Percentiles rank a stretch among this genome's conserved stretches.
Evolutionary conservation across 805 yeast species (phyloP).

Genomic region (Yarrowia deformans): DNA sequence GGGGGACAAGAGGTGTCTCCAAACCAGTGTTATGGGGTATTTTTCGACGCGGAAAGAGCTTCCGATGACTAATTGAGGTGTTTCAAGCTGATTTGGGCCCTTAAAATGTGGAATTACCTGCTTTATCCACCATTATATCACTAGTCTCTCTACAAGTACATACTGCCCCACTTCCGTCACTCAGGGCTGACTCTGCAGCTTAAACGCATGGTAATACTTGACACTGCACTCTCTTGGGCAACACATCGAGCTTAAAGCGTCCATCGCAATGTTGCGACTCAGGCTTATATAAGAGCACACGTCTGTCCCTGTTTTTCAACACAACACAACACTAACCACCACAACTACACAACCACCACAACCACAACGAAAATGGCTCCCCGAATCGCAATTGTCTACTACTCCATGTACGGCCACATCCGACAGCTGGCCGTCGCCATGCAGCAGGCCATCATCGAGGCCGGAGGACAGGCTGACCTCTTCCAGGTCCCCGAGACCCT

Average conservation of each 20-base stretch:
- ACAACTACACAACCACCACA: neutral
- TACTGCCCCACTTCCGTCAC: neutral
- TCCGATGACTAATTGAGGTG: neutral
- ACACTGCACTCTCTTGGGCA: slow-evolving; percentile 19
- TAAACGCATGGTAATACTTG: slow-evolving; percentile 16
- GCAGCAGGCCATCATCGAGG: slow-evolving; percentile 71
- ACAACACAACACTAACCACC: neutral
- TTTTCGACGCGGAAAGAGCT: neutral
- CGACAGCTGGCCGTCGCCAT: slow-evolving; percentile 71
- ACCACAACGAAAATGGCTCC: slow-evolving; percentile 50
- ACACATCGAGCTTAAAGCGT: neutral
- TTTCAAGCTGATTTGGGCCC: neutral
- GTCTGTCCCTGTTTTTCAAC: too few relatives aligned
- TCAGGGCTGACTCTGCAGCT: neutral
- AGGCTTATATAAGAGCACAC: neutral
- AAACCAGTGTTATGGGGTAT: neutral
- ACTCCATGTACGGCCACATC: slow-evolving; percentile 83
- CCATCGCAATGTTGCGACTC: too few relatives aligned
- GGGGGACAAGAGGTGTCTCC: neutral
- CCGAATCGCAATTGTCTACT: slow-evolving; percentile 76
- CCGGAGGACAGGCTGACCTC: slow-evolving; percentile 73
- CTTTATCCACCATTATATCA: neutral
- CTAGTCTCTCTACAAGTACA: too few relatives aligned
- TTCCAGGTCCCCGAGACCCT: slow-evolving; percentile 85
- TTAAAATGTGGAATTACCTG: neutral